Evolutionary conservation across 2,329 filamentous ascomycete genomes (phyloP), one percentile per base, ranked within the genome.

Genomic region (Colletotrichum noveboracense): DNA sequence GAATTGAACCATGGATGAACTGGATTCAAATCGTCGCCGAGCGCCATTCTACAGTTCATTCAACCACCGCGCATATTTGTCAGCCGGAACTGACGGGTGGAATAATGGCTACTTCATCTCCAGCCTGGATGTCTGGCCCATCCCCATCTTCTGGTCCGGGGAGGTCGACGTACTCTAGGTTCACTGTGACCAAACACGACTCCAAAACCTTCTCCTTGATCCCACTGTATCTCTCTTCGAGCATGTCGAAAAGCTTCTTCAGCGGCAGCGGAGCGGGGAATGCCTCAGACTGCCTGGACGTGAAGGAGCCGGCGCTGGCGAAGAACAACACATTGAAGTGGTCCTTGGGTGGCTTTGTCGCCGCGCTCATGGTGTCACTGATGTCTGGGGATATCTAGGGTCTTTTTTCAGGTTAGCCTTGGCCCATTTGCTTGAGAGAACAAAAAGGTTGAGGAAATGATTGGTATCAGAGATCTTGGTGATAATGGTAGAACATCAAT

Each of bases 51-150:
- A 34, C 8, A 21, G 10, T 32, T 38, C 24, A 9, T 9, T n/a
- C 28, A 14, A 21, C 6, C 30, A 7, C 16, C 32, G 36, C 26
- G 21, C 34, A 18, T 7, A 18, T 28, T 24, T 89, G 89, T 64
- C 84, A 97, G 6, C 95, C 95, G 48, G 95, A 96, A 87, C 95
- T 97, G 78, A 97, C 95, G 12, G 95, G 95, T 38, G 95, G 95
- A 73, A 97, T 96, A 43, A 97, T 94, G 56, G 94, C 95, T 71
- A 97, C 94, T 86, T 97, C 95, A 81, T 97, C 95, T 32, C 93
- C 94, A 77, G 91, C 91, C 67, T 91, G 85, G 73, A 97, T 94
- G 71, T 91, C 82, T 30, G 87, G 79, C 18, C 86, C 85, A 10
- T 82, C 81, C 18, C 80, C 80, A 21, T 85, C 85, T 8, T 81